Evolutionary conservation across 2,329 filamentous ascomycete species (phyloP).

Genomic region (Orbilia ellipsospora): DNA sequence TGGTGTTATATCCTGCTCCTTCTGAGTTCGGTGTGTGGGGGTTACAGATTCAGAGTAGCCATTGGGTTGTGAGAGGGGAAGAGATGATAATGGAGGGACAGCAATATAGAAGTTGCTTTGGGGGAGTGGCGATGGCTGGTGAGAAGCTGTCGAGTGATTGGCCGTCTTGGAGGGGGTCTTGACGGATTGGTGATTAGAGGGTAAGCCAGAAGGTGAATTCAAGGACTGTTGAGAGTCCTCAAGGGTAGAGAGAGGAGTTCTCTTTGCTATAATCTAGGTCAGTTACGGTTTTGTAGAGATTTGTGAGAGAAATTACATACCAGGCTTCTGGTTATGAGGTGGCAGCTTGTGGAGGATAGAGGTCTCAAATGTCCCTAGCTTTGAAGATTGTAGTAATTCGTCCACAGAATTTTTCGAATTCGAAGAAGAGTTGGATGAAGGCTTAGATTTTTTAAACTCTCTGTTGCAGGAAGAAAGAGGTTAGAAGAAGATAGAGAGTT

Average conservation of each 20-base stretch:
- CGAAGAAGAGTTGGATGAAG: conserved; percentile 59
- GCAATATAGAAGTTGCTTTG: conserved; percentile 53
- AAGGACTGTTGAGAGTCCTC: conserved; percentile 36
- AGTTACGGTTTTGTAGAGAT: neutral
- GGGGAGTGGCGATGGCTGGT: conserved; percentile 38
- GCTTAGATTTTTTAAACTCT: conserved; percentile 58
- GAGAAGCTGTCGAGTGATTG: conserved; percentile 21
- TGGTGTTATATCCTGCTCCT: conserved; percentile 18
- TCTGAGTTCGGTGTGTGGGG: conserved; percentile 12
- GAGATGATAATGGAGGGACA: conserved; percentile 40
- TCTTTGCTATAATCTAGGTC: conserved; percentile 12
- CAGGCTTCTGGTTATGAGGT: conserved; percentile 29
- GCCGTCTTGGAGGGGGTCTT: conserved; percentile 2
- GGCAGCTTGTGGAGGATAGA: conserved; percentile 41
- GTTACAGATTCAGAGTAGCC: conserved; percentile 30
- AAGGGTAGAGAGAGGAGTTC: conserved; percentile 34
- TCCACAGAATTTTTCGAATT: conserved; percentile 54
- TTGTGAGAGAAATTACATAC: conserved; percentile 13
- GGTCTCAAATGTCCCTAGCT: conserved; percentile 39
- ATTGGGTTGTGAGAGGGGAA: conserved; percentile 20
- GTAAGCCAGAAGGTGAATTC: conserved; percentile 14
- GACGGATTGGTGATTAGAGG: conserved; percentile 16
- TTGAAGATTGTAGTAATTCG: conserved; percentile 48
- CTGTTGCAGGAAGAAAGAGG: neutral
- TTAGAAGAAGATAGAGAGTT: conserved; percentile 1